Base-by-base conservation (phyloP, 441 rosid species). In the Jatropha podagrica region DNA sequence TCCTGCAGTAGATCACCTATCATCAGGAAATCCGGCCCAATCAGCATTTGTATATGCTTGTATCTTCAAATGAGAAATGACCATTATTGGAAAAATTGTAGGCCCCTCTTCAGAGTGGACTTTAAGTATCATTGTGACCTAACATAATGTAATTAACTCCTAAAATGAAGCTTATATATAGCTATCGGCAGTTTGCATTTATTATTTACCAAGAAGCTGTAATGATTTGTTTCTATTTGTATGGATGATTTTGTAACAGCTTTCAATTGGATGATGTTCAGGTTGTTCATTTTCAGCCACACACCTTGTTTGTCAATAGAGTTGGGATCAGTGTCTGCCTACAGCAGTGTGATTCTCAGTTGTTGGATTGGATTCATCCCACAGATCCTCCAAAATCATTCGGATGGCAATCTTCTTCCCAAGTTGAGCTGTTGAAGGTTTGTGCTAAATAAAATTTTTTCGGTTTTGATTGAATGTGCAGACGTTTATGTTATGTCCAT, bases 221-320 rank as follows among this genome's bases (percentile, higher is more conserved):
- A 4, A 42, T 74, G 52, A 59, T 67, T 59, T 51, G 69, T 23
- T 71, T 40, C 4, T 58, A 42, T 66, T 63, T n/a, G 32, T 18
- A 13, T 23, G 3, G 32, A 41, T 27, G 49, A 59, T 68, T 42
- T 65, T 54, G 23, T 73, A 49, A 81, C 76, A 56, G 44, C 64
- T 74, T 13, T 27, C 37, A 26, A 42, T 73, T 79, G 75, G 72
- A 78, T 85, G 74, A 63, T 74, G 73, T 86, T 74, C 96, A 97
- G 99, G 98, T 91, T 84, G 82, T 97, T 83, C 97, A 93, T 80
- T 86, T 94, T 81, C 98, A 91, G 85, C 97, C 98, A 18, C 89
- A 91, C 84, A 91, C 93, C 78, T 82, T 94, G 78, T 95, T 95
- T 78, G 82, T 92, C 74, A 97, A 97, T 76, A 88, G 98, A 82